phyloP scores from a whole-genome alignment of 768 basidiomycete genomes.

The Russula emetica region DNA sequence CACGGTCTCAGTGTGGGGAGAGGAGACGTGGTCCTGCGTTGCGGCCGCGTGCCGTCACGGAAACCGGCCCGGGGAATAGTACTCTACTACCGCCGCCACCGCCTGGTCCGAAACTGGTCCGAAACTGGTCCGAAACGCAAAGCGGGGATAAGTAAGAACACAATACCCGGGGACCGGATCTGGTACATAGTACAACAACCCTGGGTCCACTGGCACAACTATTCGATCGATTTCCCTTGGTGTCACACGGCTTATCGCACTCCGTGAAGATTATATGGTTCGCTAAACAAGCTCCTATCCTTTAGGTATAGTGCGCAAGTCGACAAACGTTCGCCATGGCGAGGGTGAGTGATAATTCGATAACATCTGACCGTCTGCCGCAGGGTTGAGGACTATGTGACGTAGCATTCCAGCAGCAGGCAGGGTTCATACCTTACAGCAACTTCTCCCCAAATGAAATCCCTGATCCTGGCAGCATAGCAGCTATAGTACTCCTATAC shows the following conservation, averaged over 20 bases:
- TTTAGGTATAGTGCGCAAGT: neutral
- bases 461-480: neutral
- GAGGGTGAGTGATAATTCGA: neutral
- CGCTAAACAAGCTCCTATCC: neutral
- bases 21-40: too few species aligned
- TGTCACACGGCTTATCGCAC: too few species aligned
- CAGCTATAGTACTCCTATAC: neutral
- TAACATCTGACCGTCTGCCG: neutral
- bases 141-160: neutral
- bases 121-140: too few species aligned
- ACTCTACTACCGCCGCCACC: too few species aligned
- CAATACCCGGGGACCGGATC: neutral
- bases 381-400: neutral
- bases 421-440: neutral
- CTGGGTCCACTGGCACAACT: neutral
- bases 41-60: too few species aligned
- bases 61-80: too few species aligned
- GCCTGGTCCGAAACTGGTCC: too few species aligned
- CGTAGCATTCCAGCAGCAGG: neutral
- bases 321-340: neutral
- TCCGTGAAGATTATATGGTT: neutral
- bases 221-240: neutral
- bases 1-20: too few species aligned
- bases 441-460: neutral
- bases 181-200: neutral